Conservation (phyloP, 2,329 filamentous ascomycete species). For the Pseudopithomyces chartarum region DNA sequence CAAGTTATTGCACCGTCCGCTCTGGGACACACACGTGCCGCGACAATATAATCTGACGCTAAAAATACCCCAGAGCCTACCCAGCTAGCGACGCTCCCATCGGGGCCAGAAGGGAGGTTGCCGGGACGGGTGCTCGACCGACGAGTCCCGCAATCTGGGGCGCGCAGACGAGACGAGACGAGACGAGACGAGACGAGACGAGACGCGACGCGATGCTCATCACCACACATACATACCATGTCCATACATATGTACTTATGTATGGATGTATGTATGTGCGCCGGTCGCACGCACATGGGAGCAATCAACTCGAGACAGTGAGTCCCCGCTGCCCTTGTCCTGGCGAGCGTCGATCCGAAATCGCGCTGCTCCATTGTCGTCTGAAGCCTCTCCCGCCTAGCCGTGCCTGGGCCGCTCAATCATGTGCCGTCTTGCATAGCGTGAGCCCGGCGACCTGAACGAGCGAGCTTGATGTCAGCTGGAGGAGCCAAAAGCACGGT, state of each 20-base stretch:
- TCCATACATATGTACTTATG: too few species aligned
- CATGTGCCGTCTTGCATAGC: slow-evolving; percentile 41
- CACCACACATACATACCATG: too few species aligned
- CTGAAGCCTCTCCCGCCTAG: slow-evolving; percentile 27
- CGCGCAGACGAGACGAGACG: not conserved
- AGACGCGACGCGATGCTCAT: too few species aligned
- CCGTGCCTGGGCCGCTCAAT: slow-evolving; percentile 30
- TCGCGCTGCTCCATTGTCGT: not conserved
- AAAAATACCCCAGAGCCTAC: slow-evolving; percentile 30
- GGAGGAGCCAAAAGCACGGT: slow-evolving; percentile 31
- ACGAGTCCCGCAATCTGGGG: slow-evolving; percentile 21
- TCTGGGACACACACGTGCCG: slow-evolving; percentile 39
- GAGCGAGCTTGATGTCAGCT: slow-evolving; percentile 33
- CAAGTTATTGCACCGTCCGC: slow-evolving; percentile 32
- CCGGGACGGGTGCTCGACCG: slow-evolving; percentile 12
- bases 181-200: too few species aligned
- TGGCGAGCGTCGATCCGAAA: not conserved
- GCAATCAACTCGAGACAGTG: slow-evolving; percentile 27
- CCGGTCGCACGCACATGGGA: slow-evolving; percentile 5
- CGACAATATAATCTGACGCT: slow-evolving; percentile 37
- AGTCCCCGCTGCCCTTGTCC: slow-evolving; percentile 1
- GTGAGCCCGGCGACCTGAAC: slow-evolving; percentile 27
- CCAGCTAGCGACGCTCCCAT: not conserved
- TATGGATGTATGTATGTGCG: not conserved
- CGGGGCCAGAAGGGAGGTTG: slow-evolving; percentile 33